Evolutionary conservation across 768 basidiomycete species (phyloP).

Genomic region (Leccinum imitatum): DNA sequence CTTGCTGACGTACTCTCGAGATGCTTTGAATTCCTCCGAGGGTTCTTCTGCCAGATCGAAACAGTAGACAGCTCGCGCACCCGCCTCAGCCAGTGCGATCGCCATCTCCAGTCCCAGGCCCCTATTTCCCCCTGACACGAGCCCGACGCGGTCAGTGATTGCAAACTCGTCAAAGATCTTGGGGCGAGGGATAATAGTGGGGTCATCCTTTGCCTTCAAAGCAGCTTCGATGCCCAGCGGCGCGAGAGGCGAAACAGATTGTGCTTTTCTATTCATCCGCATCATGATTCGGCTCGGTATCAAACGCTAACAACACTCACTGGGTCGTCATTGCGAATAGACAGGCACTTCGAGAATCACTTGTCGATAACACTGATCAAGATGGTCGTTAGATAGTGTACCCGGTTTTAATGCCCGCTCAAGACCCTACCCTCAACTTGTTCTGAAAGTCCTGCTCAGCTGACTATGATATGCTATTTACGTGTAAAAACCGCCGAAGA

Average conservation of each 20-base stretch:
- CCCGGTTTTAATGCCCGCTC: conserved; percentile 1
- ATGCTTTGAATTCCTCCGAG: conserved; percentile 56
- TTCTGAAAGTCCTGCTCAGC: not conserved
- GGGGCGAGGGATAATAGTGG: conserved; percentile 35
- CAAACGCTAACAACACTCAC: conserved; percentile 5
- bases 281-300: not conserved
- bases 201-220: conserved; percentile 40
- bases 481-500: not conserved
- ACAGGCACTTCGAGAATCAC: not conserved
- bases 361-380: conserved; percentile 8
- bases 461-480: not conserved
- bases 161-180: conserved; percentile 63
- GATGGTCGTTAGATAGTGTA: not conserved
- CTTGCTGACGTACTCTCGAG: conserved; percentile 49
- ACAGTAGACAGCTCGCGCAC: conserved; percentile 68
- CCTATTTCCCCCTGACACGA: conserved; percentile 64
- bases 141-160: conserved; percentile 53
- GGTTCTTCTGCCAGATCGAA: conserved; percentile 59
- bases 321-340: conserved; percentile 8
- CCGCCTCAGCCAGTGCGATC: conserved; percentile 68
- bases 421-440: not conserved
- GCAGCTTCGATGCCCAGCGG: conserved; percentile 67
- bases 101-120: conserved; percentile 87
- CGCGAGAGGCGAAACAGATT: conserved; percentile 53
- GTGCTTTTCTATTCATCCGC: conserved; percentile 21